These are phyloP conservation scores for Trichomonascus vanleenenianus DNA, from an alignment of 805 yeast genomes.

Conservation along the genomic window DNA sequence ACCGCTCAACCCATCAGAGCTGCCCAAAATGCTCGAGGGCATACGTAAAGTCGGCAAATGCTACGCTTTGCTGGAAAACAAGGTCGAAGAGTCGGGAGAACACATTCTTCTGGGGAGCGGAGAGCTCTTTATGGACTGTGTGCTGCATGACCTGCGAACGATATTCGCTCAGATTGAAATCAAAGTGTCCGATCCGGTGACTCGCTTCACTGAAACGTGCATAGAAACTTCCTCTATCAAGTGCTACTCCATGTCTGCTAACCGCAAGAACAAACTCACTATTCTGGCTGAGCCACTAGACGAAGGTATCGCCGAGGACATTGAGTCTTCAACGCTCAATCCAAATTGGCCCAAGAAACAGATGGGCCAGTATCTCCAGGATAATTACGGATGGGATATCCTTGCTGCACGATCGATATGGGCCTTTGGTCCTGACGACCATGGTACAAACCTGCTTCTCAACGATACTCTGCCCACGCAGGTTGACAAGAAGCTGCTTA, in stretches of 20 bases:
- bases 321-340: slow-evolving; percentile 41
- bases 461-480: slow-evolving; percentile 75
- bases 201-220: slow-evolving; percentile 73
- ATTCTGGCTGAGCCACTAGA: slow-evolving; percentile 71
- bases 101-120: slow-evolving; percentile 77
- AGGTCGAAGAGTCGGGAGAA: slow-evolving; percentile 85
- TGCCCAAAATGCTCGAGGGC: slow-evolving; percentile 66
- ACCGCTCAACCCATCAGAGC: slow-evolving; percentile 69
- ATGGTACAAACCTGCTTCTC: slow-evolving; percentile 43
- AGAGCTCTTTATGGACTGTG: slow-evolving; percentile 78
- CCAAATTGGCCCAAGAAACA: slow-evolving; percentile 32
- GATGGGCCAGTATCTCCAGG: slow-evolving; percentile 48
- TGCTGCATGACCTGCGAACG: slow-evolving; percentile 65
- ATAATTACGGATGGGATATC: slow-evolving; percentile 70
- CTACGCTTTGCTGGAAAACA: slow-evolving; percentile 59
- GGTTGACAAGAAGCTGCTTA: slow-evolving; percentile 47
- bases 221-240: slow-evolving; percentile 57
- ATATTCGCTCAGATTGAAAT: slow-evolving; percentile 60
- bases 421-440: slow-evolving; percentile 59
- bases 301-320: slow-evolving; percentile 44
- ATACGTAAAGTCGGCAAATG: slow-evolving; percentile 52
- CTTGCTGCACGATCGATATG: slow-evolving; percentile 75
- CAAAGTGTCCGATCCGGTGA: slow-evolving; percentile 78
- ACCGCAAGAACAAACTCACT: slow-evolving; percentile 50
- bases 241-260: slow-evolving; percentile 51